A percentile compares a stretch with the other conserved stretches of the same genome.
phyloP scores from a whole-genome alignment of 139 green algal genomes.

The Closterium sp. region DNA sequence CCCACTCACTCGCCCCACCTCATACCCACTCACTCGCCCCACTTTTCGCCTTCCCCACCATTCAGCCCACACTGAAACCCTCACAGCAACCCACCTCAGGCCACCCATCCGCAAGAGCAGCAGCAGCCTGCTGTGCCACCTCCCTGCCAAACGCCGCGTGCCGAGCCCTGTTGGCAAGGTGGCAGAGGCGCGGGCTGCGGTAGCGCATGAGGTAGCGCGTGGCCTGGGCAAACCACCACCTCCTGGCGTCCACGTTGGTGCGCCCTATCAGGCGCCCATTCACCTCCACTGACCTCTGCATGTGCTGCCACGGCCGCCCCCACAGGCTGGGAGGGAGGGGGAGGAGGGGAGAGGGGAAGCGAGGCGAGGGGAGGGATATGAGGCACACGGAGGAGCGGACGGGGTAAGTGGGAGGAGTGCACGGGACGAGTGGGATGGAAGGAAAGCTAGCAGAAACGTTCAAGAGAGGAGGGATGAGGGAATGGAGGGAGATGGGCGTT shows the following conservation, averaged over 20 bases:
- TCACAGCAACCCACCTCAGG: not conserved
- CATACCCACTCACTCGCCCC: not conserved
- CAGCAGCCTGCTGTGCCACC: not conserved
- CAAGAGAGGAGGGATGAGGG: no score
- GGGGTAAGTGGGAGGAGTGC: no score
- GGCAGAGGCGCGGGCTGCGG: not conserved
- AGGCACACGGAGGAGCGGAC: no score
- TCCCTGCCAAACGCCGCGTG: not conserved
- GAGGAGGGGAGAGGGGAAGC: no score
- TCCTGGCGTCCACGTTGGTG: conserved; percentile 1
- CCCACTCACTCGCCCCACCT: not conserved
- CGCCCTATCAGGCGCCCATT: not conserved
- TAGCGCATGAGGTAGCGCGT: conserved; percentile 15
- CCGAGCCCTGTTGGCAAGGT: not conserved
- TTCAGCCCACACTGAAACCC: not conserved
- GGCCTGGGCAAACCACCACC: conserved; percentile 26
- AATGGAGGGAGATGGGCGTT: no score
- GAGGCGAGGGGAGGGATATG: no score
- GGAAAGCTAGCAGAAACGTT: no score
- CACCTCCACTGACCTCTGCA: not conserved
- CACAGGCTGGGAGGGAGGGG: not conserved
- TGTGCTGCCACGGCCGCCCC: conserved; percentile 5
- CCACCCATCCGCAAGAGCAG: not conserved
- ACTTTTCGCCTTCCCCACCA: not conserved
- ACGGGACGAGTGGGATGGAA: no score